Conservation (phyloP, 352 stramenopile genomes). For the Phytophthora palmivora region DNA sequence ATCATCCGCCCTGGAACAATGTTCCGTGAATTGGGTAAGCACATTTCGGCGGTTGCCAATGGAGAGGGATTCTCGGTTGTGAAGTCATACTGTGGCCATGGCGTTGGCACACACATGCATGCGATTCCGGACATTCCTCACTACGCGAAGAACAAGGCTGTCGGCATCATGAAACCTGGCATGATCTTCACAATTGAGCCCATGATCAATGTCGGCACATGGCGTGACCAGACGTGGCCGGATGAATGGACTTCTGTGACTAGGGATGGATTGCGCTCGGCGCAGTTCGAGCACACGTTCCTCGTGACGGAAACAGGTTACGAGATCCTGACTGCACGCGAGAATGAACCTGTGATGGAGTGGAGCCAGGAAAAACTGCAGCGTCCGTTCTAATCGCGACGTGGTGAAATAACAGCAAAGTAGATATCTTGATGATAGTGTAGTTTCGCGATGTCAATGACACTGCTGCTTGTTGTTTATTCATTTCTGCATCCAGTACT, state of each 20-base stretch:
- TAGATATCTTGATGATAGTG: slow-evolving; percentile 9
- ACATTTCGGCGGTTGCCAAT: slow-evolving; percentile 91
- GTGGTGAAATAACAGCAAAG: neutral
- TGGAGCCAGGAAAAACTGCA: slow-evolving; percentile 84
- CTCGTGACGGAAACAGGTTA: slow-evolving; percentile 97
- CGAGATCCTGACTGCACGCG: slow-evolving; percentile 95
- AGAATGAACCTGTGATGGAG: slow-evolving; percentile 86
- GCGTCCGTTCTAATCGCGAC: slow-evolving; percentile 39
- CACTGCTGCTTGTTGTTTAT: neutral
- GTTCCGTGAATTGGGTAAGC: slow-evolving; percentile 95
- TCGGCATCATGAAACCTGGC: slow-evolving; percentile 96
- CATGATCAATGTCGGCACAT: slow-evolving; percentile 98
- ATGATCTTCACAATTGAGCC: slow-evolving; percentile 99
- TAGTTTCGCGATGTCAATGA: slow-evolving; percentile 12
- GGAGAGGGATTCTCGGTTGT: slow-evolving; percentile 93
- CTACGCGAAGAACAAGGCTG: slow-evolving; percentile 98
- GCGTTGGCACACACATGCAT: slow-evolving; percentile 98
- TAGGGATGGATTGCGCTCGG: slow-evolving; percentile 93
- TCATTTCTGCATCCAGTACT: slow-evolving; percentile 56
- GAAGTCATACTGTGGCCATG: slow-evolving; percentile 98
- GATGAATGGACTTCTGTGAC: slow-evolving; percentile 99
- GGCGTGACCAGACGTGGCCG: slow-evolving; percentile 93
- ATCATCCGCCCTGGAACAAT: slow-evolving; percentile 95
- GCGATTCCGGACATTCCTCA: slow-evolving; percentile 97
- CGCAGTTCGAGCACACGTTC: slow-evolving; percentile 98